phyloP scores from a whole-genome alignment of 768 basidiomycete genomes.

The Agaricus blazei region DNA sequence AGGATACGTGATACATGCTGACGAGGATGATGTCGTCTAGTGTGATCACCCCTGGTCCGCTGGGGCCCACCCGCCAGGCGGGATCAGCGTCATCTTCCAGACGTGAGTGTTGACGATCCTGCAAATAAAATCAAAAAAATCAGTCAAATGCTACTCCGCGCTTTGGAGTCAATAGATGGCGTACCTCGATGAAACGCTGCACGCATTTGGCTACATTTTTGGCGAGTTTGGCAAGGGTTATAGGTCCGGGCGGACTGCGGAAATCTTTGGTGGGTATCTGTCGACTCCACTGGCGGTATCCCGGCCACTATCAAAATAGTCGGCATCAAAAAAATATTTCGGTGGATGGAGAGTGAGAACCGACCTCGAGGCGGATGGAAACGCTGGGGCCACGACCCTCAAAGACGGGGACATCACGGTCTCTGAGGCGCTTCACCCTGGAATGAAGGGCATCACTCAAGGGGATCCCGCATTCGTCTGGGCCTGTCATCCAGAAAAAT shows the following conservation, averaged over 20 bases:
- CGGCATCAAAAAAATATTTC: neutral
- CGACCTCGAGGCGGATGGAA: constrained; percentile 71
- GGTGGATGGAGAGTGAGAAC: constrained; percentile 13
- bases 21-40: constrained; percentile 69
- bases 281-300: constrained; percentile 71
- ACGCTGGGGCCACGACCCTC: constrained; percentile 72
- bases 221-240: constrained; percentile 71
- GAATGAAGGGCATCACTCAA: constrained; percentile 61
- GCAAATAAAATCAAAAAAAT: neutral
- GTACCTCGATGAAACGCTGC: constrained; percentile 58
- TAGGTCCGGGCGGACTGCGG: constrained; percentile 69
- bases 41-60: constrained; percentile 40
- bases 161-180: constrained; percentile 15
- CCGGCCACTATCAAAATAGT: constrained; percentile 58
- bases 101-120: constrained; percentile 45
- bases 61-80: constrained; percentile 57
- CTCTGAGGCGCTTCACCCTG: constrained; percentile 46
- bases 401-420: constrained; percentile 65
- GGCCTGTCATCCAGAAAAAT: constrained; percentile 50
- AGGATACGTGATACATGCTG: constrained; percentile 77
- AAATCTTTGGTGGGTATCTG: constrained; percentile 84
- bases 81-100: constrained; percentile 63
- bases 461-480: constrained; percentile 55
- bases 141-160: constrained; percentile 8
- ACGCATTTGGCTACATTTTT: constrained; percentile 79